phyloP scores from a whole-genome alignment of 1,139 yeast genomes.

The Blastobotrys raffinosifermentans region DNA sequence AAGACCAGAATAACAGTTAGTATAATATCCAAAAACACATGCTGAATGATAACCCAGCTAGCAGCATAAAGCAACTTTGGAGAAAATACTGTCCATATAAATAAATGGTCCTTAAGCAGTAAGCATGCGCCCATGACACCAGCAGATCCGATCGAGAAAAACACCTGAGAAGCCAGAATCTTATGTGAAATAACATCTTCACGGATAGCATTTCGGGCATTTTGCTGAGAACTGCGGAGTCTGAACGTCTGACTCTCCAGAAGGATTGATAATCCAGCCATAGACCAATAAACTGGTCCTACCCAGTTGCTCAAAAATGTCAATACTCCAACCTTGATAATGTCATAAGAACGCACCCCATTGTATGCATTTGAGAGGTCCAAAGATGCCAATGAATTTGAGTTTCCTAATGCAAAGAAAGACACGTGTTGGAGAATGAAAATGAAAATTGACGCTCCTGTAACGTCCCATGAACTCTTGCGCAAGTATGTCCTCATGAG shows the following conservation, averaged over 20 bases:
- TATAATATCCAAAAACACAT: conserved; percentile 23
- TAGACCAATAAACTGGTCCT: conserved; percentile 79
- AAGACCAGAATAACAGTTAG: conserved; percentile 2
- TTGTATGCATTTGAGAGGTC: conserved; percentile 90
- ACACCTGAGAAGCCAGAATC: conserved; percentile 36
- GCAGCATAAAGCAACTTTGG: conserved; percentile 81
- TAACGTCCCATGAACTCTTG: conserved; percentile 17
- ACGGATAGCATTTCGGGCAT: conserved; percentile 9
- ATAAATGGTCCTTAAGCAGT: conserved; percentile 72
- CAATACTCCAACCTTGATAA: conserved; percentile 66
- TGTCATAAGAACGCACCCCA: conserved; percentile 67
- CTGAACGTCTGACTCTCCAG: conserved; percentile 32
- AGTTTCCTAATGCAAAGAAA: conserved; percentile 84
- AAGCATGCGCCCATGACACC: conserved; percentile 63
- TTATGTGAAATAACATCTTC: conserved; percentile 28
- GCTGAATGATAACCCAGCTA: conserved; percentile 53
- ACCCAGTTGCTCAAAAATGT: conserved; percentile 81
- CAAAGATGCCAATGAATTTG: conserved; percentile 86
- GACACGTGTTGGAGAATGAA: conserved; percentile 60
- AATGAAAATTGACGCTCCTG: conserved; percentile 24
- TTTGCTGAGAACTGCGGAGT: conserved; percentile 3
- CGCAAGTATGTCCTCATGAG: conserved; percentile 25
- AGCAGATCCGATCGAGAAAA: conserved; percentile 56
- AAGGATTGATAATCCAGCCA: conserved; percentile 45
- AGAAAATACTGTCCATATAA: conserved; percentile 96